These are phyloP conservation scores for Didymella lethalis DNA, from an alignment of 2,329 filamentous ascomycete species.

Conservation along the genomic window DNA sequence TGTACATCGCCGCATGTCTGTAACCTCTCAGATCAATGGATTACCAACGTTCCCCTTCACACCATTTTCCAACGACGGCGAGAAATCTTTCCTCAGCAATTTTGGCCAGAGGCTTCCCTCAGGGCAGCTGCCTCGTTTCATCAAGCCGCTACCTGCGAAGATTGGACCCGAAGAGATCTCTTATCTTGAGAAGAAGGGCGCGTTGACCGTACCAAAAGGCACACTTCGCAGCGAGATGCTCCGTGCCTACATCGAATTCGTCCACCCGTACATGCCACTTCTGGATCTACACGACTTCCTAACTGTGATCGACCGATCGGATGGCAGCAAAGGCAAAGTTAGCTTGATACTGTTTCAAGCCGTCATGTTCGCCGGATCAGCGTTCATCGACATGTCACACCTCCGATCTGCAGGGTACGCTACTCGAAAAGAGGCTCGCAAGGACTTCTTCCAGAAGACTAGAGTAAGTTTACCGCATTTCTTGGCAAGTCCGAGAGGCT, in stretches of 20 bases:
- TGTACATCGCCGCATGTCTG: slow-evolving; percentile 57
- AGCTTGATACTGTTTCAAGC: slow-evolving; percentile 92
- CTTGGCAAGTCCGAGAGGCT: slow-evolving; percentile 12
- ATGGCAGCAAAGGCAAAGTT: slow-evolving; percentile 74
- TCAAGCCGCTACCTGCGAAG: slow-evolving; percentile 79
- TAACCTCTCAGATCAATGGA: slow-evolving; percentile 47
- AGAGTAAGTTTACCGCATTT: slow-evolving; percentile 65
- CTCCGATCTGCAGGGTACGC: slow-evolving; percentile 79
- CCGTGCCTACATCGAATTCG: slow-evolving; percentile 83
- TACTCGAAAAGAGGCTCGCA: slow-evolving; percentile 81
- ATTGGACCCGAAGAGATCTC: slow-evolving; percentile 82
- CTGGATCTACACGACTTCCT: slow-evolving; percentile 72
- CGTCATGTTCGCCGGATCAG: slow-evolving; percentile 91
- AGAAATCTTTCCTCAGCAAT: slow-evolving; percentile 54
- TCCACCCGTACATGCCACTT: slow-evolving; percentile 93
- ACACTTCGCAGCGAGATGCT: slow-evolving; percentile 81
- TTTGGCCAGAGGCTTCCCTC: slow-evolving; percentile 57
- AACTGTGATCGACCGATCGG: slow-evolving; percentile 67
- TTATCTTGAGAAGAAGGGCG: slow-evolving; percentile 85
- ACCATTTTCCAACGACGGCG: slow-evolving; percentile 42
- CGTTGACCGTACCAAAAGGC: slow-evolving; percentile 75
- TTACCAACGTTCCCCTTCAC: slow-evolving; percentile 48
- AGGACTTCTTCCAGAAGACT: slow-evolving; percentile 87
- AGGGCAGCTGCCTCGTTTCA: slow-evolving; percentile 69
- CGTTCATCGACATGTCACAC: slow-evolving; percentile 82